phyloP scores from a whole-genome alignment of 1,284 basidiomycete species.

The Cutaneotrichosporon sp. region DNA sequence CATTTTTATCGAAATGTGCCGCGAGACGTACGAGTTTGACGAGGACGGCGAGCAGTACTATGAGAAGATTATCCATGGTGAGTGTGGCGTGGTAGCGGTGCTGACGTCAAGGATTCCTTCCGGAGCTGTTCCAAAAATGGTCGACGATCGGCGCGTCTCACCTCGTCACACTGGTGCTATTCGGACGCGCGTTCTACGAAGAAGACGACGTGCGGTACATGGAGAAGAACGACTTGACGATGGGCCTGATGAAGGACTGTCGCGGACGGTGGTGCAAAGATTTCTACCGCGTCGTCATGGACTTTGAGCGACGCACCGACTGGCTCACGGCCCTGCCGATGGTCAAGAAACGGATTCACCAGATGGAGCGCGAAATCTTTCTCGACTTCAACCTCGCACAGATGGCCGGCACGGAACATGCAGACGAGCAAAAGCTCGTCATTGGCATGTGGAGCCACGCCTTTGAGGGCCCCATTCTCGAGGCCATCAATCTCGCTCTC shows the following conservation, averaged over 20 bases:
- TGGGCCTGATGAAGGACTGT: slow-evolving; percentile 67
- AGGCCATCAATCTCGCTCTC: slow-evolving; percentile 86
- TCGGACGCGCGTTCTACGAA: slow-evolving; percentile 90
- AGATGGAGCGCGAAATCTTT: slow-evolving; percentile 79
- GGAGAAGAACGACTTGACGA: slow-evolving; percentile 43
- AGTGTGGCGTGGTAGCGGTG: slow-evolving; percentile 15
- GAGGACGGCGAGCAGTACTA: slow-evolving; percentile 93
- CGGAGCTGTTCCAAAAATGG: slow-evolving; percentile 77
- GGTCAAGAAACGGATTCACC: slow-evolving; percentile 82
- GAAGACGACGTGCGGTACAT: slow-evolving; percentile 67
- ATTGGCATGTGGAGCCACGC: slow-evolving; percentile 52
- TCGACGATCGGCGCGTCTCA: slow-evolving; percentile 79
- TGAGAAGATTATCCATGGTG: slow-evolving; percentile 84
- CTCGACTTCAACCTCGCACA: slow-evolving; percentile 67
- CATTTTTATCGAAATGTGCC: slow-evolving; percentile 90
- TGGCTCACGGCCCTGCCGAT: slow-evolving; percentile 81
- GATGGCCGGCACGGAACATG: slow-evolving; percentile 20
- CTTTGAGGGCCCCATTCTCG: slow-evolving; percentile 89
- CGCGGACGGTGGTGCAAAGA: slow-evolving; percentile 84
- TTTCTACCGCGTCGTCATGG: slow-evolving; percentile 90
- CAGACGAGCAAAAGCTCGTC: slow-evolving; percentile 36
- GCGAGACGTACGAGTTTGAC: slow-evolving; percentile 95
- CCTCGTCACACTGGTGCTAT: slow-evolving; percentile 87
- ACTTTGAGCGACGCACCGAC: slow-evolving; percentile 79
- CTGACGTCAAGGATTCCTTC: slow-evolving; percentile 59